Percentiles rank a stretch among this genome's conserved stretches.
Evolutionary conservation across 1,284 basidiomycete genomes (phyloP).

Genomic region (Schizophyllum amplum): DNA sequence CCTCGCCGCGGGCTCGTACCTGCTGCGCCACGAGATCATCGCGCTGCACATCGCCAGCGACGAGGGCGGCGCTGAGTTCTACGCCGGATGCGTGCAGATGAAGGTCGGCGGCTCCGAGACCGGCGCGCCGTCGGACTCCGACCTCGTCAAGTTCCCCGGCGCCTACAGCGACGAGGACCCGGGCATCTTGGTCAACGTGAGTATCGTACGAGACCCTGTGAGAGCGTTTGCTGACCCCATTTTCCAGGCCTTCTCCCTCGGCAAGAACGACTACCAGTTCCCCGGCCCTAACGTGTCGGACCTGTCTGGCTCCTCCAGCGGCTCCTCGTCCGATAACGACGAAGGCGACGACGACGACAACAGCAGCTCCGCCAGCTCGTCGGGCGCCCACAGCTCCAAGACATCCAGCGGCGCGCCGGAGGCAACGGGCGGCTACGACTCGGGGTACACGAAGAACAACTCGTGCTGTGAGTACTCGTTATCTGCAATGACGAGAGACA

Average conservation of each 20-base stretch:
- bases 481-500: no score
- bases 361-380: not conserved
- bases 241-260: not conserved
- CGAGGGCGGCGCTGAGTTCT: slow-evolving; percentile 47
- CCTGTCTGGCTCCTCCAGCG: not conserved
- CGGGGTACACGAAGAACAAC: not conserved
- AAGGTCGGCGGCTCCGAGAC: slow-evolving; percentile 35
- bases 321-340: not conserved
- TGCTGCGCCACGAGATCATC: slow-evolving; percentile 40
- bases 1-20: slow-evolving; percentile 30
- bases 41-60: slow-evolving; percentile 38
- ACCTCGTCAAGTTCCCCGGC: slow-evolving; percentile 41
- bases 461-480: no score
- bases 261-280: slow-evolving; percentile 8
- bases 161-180: slow-evolving; percentile 40
- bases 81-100: slow-evolving; percentile 47
- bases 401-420: no score
- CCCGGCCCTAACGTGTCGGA: slow-evolving; percentile 9
- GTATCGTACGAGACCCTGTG: slow-evolving; percentile 8
- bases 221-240: not conserved
- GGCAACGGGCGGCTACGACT: not conserved
- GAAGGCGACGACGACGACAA: not conserved
- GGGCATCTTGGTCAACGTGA: slow-evolving; percentile 29
- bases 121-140: slow-evolving; percentile 22
- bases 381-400: not conserved